Evolutionary conservation across 2,329 filamentous ascomycete genomes (phyloP).

Genomic region (Metarhizium guizhouense): DNA sequence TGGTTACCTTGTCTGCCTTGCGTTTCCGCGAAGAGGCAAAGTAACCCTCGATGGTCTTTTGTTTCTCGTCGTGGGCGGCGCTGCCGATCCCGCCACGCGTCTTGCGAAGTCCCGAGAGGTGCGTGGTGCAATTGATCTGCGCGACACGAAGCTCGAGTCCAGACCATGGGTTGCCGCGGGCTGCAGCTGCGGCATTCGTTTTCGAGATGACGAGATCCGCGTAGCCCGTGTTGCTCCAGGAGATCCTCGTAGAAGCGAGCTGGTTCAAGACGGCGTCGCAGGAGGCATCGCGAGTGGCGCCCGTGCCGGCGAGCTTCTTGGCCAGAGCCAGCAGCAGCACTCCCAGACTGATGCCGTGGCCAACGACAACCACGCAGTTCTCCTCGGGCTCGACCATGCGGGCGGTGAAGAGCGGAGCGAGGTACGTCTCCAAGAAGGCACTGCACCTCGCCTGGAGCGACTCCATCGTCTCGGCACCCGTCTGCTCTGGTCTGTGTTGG

Average conservation of each 20-base stretch:
- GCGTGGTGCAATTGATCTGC: constrained; percentile 57
- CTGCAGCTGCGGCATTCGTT: not conserved
- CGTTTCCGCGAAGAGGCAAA: constrained; percentile 34
- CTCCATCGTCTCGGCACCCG: constrained; percentile 52
- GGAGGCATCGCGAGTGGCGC: not conserved
- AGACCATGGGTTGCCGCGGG: constrained; percentile 15
- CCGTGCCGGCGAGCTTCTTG: constrained; percentile 32
- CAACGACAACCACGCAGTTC: constrained; percentile 57
- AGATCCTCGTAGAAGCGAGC: not conserved
- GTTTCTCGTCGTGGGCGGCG: constrained; percentile 62
- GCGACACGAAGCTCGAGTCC: constrained; percentile 11
- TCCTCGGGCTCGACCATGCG: constrained; percentile 4
- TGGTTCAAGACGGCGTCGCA: not conserved
- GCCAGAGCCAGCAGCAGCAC: constrained; percentile 58
- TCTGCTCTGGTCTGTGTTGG: constrained; percentile 29
- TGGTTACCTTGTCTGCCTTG: not conserved
- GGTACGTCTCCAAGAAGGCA: constrained; percentile 54
- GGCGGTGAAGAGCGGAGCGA: constrained; percentile 41
- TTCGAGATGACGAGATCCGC: constrained; percentile 21
- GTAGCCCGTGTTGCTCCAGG: constrained; percentile 48
- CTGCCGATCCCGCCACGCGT: constrained; percentile 78
- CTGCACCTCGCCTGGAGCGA: constrained; percentile 57
- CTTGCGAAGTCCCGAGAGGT: constrained; percentile 66
- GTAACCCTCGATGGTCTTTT: constrained; percentile 69
- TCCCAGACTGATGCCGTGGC: constrained; percentile 70